These are phyloP conservation scores for Hortiboletus flavorubellus DNA, from an alignment of 768 basidiomycete genomes.

Conservation along the genomic window DNA sequence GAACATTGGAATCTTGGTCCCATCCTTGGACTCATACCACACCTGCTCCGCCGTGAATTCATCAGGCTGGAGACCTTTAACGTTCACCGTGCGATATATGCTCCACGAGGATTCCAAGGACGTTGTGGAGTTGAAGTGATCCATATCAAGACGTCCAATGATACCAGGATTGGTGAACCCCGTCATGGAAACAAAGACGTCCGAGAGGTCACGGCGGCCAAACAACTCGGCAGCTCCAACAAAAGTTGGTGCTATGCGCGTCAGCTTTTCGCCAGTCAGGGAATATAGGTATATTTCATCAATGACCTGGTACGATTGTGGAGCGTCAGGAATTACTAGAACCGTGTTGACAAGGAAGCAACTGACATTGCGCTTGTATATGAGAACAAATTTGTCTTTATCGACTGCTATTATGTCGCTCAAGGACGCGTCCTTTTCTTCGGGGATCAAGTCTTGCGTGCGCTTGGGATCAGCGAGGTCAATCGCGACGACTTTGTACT, in stretches of 20 bases:
- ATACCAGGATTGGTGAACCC: conserved; percentile 74
- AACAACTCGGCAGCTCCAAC: conserved; percentile 61
- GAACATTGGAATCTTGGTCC: conserved; percentile 82
- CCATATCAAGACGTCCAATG: conserved; percentile 61
- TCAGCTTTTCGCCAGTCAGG: conserved; percentile 47
- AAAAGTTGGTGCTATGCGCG: conserved; percentile 59
- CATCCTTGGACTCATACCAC: conserved; percentile 79
- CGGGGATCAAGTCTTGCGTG: conserved; percentile 62
- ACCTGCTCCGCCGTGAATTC: conserved; percentile 75
- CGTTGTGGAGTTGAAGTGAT: conserved; percentile 16
- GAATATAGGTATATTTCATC: conserved; percentile 77
- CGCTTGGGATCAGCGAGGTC: conserved; percentile 52
- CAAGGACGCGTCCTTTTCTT: conserved; percentile 61
- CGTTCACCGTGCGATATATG: conserved; percentile 53
- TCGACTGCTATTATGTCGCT: conserved; percentile 47
- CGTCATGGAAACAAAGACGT: conserved; percentile 61
- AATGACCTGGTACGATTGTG: conserved; percentile 47
- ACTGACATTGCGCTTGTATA: conserved; percentile 72
- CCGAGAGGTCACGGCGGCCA: conserved; percentile 49
- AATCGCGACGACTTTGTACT: conserved; percentile 62
- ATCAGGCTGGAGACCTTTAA: conserved; percentile 58
- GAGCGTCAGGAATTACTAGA: conserved; percentile 2
- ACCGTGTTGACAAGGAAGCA: background rate
- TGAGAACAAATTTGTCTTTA: conserved; percentile 53
- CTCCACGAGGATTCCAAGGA: conserved; percentile 52